Conservation (phyloP, 768 basidiomycete species). For the Panaeolus cyanescens region DNA sequence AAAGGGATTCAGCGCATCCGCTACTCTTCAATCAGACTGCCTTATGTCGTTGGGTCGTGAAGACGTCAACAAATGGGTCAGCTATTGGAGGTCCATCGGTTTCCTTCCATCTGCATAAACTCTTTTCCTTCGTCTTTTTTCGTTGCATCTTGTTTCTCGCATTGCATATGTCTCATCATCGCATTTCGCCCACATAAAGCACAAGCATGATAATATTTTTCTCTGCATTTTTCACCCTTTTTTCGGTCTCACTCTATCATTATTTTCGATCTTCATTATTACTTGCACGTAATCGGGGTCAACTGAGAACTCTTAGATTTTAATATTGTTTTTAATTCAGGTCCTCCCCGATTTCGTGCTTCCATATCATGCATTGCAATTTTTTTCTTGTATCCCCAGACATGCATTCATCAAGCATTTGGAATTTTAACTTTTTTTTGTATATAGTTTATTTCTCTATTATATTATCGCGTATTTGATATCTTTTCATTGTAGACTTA, state of each 20-base stretch:
- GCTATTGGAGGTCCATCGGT: constrained; percentile 18
- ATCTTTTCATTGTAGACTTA: constrained; percentile 1
- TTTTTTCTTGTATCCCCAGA: background rate
- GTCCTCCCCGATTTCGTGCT: background rate
- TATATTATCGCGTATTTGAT: background rate
- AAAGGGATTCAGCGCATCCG: constrained; percentile 13
- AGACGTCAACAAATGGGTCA: constrained; percentile 15
- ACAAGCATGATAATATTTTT: background rate
- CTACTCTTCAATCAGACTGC: constrained; percentile 5
- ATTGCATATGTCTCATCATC: background rate
- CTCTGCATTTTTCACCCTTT: background rate
- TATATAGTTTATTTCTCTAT: background rate
- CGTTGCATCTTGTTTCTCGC: background rate
- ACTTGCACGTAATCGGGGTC: background rate
- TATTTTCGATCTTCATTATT: background rate
- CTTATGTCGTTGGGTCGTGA: constrained; percentile 5
- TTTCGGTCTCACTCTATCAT: background rate
- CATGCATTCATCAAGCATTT: background rate
- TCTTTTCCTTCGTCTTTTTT: background rate
- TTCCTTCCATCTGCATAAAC: constrained; percentile 10
- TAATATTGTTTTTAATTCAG: constrained; percentile 1
- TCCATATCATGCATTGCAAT: background rate
- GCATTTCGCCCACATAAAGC: background rate
- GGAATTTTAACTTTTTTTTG: background rate
- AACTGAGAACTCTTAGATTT: constrained; percentile 1